These are phyloP conservation scores for Penicillium antarcticum DNA, from an alignment of 495 filamentous ascomycete species.

Conservation along the genomic window DNA sequence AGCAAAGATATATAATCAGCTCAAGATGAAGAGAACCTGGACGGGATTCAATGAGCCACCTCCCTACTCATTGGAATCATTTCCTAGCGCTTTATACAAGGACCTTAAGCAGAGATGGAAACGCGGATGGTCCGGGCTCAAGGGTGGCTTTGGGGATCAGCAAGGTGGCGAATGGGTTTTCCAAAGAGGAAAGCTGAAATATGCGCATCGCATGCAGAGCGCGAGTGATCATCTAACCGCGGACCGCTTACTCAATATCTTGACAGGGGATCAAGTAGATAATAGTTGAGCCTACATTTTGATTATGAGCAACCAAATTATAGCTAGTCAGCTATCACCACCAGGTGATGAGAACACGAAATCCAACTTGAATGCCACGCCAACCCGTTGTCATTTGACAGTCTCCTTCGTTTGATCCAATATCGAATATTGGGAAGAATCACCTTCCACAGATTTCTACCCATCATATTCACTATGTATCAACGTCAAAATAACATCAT, in stretches of 20 bases:
- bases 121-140: slow-evolving; percentile 7
- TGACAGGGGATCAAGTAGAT: slow-evolving; percentile 1
- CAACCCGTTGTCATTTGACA: no score
- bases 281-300: no score
- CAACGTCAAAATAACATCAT: no score
- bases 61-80: slow-evolving; percentile 8
- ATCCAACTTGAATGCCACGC: no score
- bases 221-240: slow-evolving; percentile 26
- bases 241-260: slow-evolving; percentile 18
- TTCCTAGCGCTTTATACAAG: slow-evolving; percentile 5
- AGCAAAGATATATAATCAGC: slow-evolving; percentile 17
- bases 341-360: no score
- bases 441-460: no score
- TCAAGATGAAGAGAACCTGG: slow-evolving; percentile 18
- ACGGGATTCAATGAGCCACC: slow-evolving; percentile 17
- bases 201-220: slow-evolving; percentile 24
- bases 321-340: no score
- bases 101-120: slow-evolving; percentile 16
- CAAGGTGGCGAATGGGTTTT: slow-evolving; percentile 28
- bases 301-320: no score
- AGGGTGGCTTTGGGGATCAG: slow-evolving; percentile 14
- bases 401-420: no score
- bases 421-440: no score
- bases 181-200: slow-evolving; percentile 11
- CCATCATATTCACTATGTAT: no score